phyloP scores from a whole-genome alignment of 177 flowering plant genomes.

The Vitis hybrid region DNA sequence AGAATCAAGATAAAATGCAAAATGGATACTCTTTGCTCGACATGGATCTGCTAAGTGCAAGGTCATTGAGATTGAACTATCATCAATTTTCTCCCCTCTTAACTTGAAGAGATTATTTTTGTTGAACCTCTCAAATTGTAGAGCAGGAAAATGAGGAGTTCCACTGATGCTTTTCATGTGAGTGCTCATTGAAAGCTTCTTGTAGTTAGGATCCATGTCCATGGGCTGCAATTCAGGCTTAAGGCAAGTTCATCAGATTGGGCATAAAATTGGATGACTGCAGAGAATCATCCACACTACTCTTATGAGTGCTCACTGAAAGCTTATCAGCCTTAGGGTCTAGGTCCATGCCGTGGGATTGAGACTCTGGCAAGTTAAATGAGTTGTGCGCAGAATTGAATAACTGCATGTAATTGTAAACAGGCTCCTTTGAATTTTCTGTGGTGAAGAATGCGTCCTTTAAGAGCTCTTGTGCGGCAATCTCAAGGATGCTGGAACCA shows the following conservation, averaged over 20 bases:
- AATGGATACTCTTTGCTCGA: too few species aligned
- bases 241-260: conserved; percentile 14
- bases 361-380: conserved; percentile 19
- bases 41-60: too few species aligned
- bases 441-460: conserved; percentile 56
- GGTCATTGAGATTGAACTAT: too few species aligned
- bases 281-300: conserved; percentile 11
- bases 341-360: conserved; percentile 42
- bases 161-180: conserved; percentile 24
- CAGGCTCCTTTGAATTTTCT: conserved; percentile 33
- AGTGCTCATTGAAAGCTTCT: conserved; percentile 27
- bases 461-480: conserved; percentile 17
- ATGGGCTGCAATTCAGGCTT: conserved; percentile 7
- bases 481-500: conserved; percentile 67
- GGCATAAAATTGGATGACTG: conserved; percentile 21
- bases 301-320: conserved; percentile 6
- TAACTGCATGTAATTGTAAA: conserved; percentile 24
- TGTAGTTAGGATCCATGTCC: background rate
- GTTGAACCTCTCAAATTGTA: conserved; percentile 37
- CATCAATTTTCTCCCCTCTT: too few species aligned
- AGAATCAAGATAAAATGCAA: too few species aligned
- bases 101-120: too few species aligned
- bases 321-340: conserved; percentile 35
- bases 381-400: conserved; percentile 14
- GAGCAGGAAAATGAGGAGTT: conserved; percentile 19